phyloP scores from a whole-genome alignment of 1,139 yeast genomes.

The Candida freyschussii region DNA sequence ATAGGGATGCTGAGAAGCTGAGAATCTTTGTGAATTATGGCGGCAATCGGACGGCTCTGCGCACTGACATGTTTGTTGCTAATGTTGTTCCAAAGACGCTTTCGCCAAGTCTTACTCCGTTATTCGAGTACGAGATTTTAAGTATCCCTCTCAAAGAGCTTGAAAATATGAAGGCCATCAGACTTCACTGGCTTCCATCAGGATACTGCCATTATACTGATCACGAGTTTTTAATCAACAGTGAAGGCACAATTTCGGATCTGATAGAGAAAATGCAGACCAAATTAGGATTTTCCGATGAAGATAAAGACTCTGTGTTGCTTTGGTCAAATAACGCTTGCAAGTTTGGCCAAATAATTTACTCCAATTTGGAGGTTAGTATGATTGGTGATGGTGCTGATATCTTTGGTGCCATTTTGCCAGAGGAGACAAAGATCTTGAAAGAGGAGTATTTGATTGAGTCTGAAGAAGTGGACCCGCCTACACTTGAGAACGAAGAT shows the following conservation, averaged over 20 bases:
- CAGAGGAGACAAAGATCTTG: constrained; percentile 30
- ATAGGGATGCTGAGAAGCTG: constrained; percentile 56
- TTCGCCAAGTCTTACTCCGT: constrained; percentile 41
- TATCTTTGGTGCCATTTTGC: constrained; percentile 35
- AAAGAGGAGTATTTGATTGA: constrained; percentile 18
- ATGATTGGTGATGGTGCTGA: constrained; percentile 27
- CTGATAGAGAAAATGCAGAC: constrained; percentile 52
- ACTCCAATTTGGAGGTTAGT: constrained; percentile 27
- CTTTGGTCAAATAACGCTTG: constrained; percentile 34
- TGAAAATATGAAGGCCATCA: constrained; percentile 67
- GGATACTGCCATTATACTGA: constrained; percentile 62
- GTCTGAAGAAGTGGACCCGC: constrained; percentile 4
- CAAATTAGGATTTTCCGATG: constrained; percentile 49
- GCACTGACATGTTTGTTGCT: constrained; percentile 30
- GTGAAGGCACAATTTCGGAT: constrained; percentile 51
- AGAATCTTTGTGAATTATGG: constrained; percentile 60
- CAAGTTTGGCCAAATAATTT: constrained; percentile 30
- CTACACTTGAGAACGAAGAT: constrained; percentile 12
- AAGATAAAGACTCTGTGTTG: constrained; percentile 47
- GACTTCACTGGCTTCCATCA: constrained; percentile 57
- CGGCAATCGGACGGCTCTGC: constrained; percentile 43
- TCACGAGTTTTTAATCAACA: constrained; percentile 66
- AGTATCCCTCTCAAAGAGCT: constrained; percentile 70
- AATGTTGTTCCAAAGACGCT: constrained; percentile 44
- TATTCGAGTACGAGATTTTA: constrained; percentile 70